These are phyloP conservation scores for Curvularia lunata DNA, from an alignment of 2,329 filamentous ascomycete genomes.

Conservation along the genomic window DNA sequence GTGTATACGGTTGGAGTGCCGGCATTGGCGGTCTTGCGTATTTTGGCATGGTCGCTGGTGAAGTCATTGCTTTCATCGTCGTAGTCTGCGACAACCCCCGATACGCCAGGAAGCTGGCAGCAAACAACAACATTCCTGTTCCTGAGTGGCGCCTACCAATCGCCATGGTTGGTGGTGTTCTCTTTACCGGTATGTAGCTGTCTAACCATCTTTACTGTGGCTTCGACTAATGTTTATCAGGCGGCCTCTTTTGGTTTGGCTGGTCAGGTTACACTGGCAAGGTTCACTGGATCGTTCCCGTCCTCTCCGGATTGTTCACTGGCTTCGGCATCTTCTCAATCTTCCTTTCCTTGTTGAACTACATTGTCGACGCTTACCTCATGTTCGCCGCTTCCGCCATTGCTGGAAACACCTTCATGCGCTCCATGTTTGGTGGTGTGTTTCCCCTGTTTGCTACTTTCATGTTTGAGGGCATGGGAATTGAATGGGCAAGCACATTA, in stretches of 20 bases:
- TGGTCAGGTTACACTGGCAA: constrained; percentile 52
- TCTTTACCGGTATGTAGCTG: constrained; percentile 41
- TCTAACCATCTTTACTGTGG: neutral
- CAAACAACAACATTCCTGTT: constrained; percentile 59
- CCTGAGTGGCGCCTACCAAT: constrained; percentile 65
- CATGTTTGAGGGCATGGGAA: constrained; percentile 62
- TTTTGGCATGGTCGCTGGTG: constrained; percentile 81
- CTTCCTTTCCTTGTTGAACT: constrained; percentile 65
- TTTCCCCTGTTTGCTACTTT: constrained; percentile 63
- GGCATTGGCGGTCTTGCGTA: constrained; percentile 80
- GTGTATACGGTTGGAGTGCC: constrained; percentile 70
- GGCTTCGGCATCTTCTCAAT: constrained; percentile 65
- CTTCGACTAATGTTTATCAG: constrained; percentile 6
- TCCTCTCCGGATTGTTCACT: constrained; percentile 58
- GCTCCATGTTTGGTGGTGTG: constrained; percentile 57
- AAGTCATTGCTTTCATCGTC: constrained; percentile 69
- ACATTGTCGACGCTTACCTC: constrained; percentile 65
- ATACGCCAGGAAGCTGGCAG: constrained; percentile 61
- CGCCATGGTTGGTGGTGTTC: constrained; percentile 59
- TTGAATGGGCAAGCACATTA: constrained; percentile 56
- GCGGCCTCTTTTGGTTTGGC: constrained; percentile 50
- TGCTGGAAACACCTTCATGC: constrained; percentile 62
- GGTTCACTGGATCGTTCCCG: constrained; percentile 52
- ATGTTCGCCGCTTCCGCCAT: constrained; percentile 63
- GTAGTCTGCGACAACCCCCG: constrained; percentile 69